Base-by-base conservation (phyloP, 192 early-diverging fungal genomes). In the Dimargaris cristalligena region DNA sequence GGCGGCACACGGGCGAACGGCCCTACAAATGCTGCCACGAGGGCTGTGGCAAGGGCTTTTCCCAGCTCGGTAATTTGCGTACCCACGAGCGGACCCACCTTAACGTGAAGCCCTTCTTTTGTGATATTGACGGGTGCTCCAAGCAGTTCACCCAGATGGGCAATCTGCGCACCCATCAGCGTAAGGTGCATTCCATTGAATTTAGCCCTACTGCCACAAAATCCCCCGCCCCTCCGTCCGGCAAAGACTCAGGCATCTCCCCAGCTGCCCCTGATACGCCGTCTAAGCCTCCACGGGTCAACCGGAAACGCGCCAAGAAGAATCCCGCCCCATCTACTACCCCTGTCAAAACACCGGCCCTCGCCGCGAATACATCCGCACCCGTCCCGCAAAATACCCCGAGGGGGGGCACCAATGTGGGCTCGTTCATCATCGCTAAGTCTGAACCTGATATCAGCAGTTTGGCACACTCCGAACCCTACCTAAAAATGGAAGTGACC, bases 11-110 rank as follows among this genome's bases (percentile, higher is more conserved):
- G 11, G 80, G 80, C 28, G 79, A 82, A 63, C 65, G 78, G 20
- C 79, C 80, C 4, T 80, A 79, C 59, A 66, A 69, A 48, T 91
- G 87, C 54, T 66, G 66, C 20, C 65, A 72, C 60, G 67, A 71
- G 0, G 85, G 81, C 9, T 90, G 88, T 58, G 82, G 74, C 62
- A 90, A 90, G 72, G 66, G 79, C 32, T 90, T 90, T 58, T 78
- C 80, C 30, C 88, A 89, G 76, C 78, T 82, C 60, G 85, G 85
- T 4, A 89, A 90, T 65, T 71, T 88, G 70, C 80, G 81, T 62
- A 89, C 88, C 4, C 90, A 92, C 50, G 83, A 89, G 71, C 78
- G 80, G 56, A 83, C 80, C 20, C 90, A 92, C 61, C 71, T 78
- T 16, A 82, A 79, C 32, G 80, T 84, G 61, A 86, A 84, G 60